These are phyloP conservation scores for Scutellaria minor DNA, from an alignment of 257 asterid genomes.

Conservation along the genomic window DNA sequence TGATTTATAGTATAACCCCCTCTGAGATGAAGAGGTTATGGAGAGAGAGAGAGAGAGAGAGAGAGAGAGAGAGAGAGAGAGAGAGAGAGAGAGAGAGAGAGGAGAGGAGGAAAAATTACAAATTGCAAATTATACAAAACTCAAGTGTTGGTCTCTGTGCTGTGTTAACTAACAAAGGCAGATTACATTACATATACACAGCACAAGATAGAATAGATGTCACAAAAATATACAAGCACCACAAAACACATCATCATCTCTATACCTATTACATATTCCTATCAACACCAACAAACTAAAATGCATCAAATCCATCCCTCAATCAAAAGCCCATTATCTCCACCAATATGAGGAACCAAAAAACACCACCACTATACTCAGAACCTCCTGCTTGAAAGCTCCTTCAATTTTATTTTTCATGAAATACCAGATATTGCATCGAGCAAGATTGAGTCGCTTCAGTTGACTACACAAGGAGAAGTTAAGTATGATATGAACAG, in stretches of 20 bases:
- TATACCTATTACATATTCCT: slow-evolving; percentile 32
- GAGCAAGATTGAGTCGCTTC: no score
- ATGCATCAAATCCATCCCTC: slow-evolving; percentile 20
- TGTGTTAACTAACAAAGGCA: slow-evolving; percentile 24
- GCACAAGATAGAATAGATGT: slow-evolving; percentile 14
- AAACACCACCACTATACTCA: slow-evolving; percentile 1
- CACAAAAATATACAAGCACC: slow-evolving; percentile 45
- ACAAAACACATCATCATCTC: slow-evolving; percentile 26
- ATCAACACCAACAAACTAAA: slow-evolving; percentile 31
- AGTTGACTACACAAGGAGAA: no score
- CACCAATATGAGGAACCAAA: slow-evolving; percentile 20
- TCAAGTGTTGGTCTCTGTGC: slow-evolving; percentile 30
- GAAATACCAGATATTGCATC: not conserved
- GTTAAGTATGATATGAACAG: not conserved
- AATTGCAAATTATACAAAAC: slow-evolving; percentile 1
- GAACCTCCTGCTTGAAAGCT: slow-evolving; percentile 37
- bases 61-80: no score
- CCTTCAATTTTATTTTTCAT: not conserved
- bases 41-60: no score
- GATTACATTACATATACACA: slow-evolving; percentile 28
- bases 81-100: no score
- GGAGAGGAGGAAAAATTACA: no score
- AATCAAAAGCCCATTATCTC: slow-evolving; percentile 27
- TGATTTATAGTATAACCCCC: no score
- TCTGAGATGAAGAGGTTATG: no score